Evolutionary conservation across 139 green algal genomes (phyloP).

Genomic region (Volvox reticuliferus): DNA sequence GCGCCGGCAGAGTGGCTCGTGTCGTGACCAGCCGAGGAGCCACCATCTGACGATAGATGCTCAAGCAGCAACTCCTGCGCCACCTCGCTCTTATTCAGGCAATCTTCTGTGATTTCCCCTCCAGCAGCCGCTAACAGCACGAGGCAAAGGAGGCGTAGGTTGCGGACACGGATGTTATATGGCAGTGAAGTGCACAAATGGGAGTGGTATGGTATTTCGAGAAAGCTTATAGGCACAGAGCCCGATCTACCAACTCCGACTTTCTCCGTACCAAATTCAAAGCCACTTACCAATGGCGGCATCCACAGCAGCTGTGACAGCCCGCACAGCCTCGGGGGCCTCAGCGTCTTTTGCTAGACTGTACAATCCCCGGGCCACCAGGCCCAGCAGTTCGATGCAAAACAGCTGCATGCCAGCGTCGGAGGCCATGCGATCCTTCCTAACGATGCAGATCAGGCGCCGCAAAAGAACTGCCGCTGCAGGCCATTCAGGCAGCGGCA

Average conservation of each 20-base stretch:
- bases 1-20: background rate
- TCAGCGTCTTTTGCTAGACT: constrained; percentile 18
- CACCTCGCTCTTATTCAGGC: background rate
- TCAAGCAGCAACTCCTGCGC: constrained; percentile 66
- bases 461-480: constrained; percentile 75
- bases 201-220: too few relatives aligned
- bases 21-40: background rate
- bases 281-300: background rate
- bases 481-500: constrained; percentile 80
- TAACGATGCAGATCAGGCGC: constrained; percentile 65
- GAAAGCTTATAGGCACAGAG: too few relatives aligned
- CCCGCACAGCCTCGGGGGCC: constrained; percentile 4
- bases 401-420: constrained; percentile 69
- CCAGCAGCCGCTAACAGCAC: too few relatives aligned
- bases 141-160: too few relatives aligned
- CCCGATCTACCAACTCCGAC: too few relatives aligned
- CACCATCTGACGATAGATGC: constrained; percentile 48
- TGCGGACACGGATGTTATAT: too few relatives aligned
- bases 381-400: constrained; percentile 75
- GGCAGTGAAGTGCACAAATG: too few relatives aligned
- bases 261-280: too few relatives aligned
- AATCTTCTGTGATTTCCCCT: too few relatives aligned
- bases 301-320: background rate
- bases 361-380: constrained; percentile 61
- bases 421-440: constrained; percentile 46